These are phyloP conservation scores for Penicillium crystallinum DNA, from an alignment of 495 filamentous ascomycete genomes.

Conservation along the genomic window DNA sequence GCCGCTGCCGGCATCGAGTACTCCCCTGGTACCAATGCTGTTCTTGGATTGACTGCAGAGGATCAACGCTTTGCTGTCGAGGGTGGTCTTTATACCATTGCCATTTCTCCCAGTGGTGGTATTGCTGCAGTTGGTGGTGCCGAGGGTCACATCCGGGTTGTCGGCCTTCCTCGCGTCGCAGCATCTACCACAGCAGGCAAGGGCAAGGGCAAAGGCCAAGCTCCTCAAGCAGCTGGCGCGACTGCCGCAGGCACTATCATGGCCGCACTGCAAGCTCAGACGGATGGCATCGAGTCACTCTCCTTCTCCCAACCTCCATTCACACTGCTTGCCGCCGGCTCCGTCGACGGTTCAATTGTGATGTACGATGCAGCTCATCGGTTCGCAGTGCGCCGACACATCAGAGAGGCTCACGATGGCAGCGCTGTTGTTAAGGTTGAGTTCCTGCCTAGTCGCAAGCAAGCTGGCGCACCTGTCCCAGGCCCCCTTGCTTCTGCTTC, in stretches of 20 bases:
- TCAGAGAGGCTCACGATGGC: slow-evolving; percentile 74
- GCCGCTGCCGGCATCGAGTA: slow-evolving; percentile 66
- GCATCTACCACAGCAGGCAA: slow-evolving; percentile 29
- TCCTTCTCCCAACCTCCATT: slow-evolving; percentile 72
- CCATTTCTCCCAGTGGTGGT: slow-evolving; percentile 67
- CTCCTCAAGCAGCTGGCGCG: slow-evolving; percentile 35
- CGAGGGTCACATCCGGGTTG: slow-evolving; percentile 72
- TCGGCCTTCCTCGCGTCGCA: slow-evolving; percentile 72
- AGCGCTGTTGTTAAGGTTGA: slow-evolving; percentile 86
- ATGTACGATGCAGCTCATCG: slow-evolving; percentile 79
- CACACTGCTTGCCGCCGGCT: slow-evolving; percentile 78
- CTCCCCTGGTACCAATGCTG: slow-evolving; percentile 60
- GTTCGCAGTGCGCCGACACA: slow-evolving; percentile 76
- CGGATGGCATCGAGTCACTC: slow-evolving; percentile 79
- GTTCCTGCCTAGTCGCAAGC: slow-evolving; percentile 55
- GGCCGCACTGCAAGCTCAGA: slow-evolving; percentile 61
- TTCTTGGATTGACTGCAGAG: slow-evolving; percentile 72
- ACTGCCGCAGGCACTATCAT: slow-evolving; percentile 77
- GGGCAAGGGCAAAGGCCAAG: slow-evolving; percentile 16
- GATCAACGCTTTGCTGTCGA: slow-evolving; percentile 92
- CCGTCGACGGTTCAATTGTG: slow-evolving; percentile 84
- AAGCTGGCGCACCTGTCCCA: slow-evolving; percentile 20
- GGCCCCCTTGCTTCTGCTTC: slow-evolving; percentile 22
- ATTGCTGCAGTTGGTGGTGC: slow-evolving; percentile 86
- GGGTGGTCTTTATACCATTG: slow-evolving; percentile 83